These are phyloP conservation scores for Chaetomiaceae sp. DNA, from an alignment of 2,329 filamentous ascomycete genomes.

Conservation along the genomic window DNA sequence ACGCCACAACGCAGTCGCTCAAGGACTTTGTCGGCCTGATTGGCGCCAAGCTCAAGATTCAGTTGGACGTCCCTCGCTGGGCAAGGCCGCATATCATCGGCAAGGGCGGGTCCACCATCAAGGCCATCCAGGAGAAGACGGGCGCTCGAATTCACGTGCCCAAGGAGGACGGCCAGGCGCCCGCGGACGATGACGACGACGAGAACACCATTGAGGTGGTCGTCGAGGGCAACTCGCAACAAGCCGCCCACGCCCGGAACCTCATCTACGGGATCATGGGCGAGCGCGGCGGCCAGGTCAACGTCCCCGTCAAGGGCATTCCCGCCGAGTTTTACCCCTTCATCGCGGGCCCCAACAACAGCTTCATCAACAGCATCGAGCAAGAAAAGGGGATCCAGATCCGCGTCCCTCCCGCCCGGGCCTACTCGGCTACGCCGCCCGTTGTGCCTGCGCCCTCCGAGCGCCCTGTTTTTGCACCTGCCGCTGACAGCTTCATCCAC, in stretches of 20 bases:
- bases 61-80: conserved; percentile 76
- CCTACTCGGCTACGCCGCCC: conserved; percentile 66
- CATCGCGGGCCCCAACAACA: conserved; percentile 75
- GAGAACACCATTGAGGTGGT: conserved; percentile 79
- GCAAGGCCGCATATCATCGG: conserved; percentile 89
- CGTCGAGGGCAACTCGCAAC: conserved; percentile 87
- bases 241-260: conserved; percentile 75
- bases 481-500: conserved; percentile 72
- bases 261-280: conserved; percentile 84
- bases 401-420: conserved; percentile 76
- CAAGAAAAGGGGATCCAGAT: conserved; percentile 72
- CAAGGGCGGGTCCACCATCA: conserved; percentile 83
- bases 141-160: conserved; percentile 89
- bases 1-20: conserved; percentile 80
- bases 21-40: conserved; percentile 87
- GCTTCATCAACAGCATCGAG: conserved; percentile 63
- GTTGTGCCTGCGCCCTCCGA: conserved; percentile 54
- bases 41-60: conserved; percentile 76
- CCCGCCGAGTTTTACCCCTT: conserved; percentile 95
- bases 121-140: conserved; percentile 81
- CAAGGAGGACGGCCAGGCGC: conserved; percentile 61
- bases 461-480: conserved; percentile 64
- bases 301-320: conserved; percentile 74
- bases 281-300: conserved; percentile 78
- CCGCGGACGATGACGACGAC: conserved; percentile 66